These are phyloP conservation scores for Quercus phellos DNA, from an alignment of 331 rosid species.

Conservation along the genomic window DNA sequence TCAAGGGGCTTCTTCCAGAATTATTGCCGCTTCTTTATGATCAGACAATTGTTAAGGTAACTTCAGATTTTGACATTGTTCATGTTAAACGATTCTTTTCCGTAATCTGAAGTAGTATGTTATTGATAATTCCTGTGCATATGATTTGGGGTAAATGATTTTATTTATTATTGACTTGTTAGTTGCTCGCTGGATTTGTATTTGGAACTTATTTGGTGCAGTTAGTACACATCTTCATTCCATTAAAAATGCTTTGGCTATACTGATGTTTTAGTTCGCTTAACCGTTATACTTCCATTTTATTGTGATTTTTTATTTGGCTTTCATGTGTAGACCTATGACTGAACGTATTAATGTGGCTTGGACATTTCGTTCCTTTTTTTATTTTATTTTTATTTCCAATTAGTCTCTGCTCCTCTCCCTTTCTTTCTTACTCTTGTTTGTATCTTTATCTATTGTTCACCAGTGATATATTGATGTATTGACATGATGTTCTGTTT, in stretches of 20 bases:
- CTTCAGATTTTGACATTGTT: slow-evolving; percentile 7
- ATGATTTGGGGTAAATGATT: neutral
- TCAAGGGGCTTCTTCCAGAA: slow-evolving; percentile 94
- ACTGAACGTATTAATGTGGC: neutral
- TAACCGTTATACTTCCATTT: neutral
- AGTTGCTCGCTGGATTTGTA: neutral
- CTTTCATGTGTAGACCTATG: neutral
- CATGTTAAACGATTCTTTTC: neutral
- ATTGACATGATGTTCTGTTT: slow-evolving; percentile 18
- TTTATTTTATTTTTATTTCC: neutral
- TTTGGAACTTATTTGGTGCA: neutral
- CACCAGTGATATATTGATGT: neutral
- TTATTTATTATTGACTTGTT: neutral
- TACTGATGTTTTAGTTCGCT: neutral
- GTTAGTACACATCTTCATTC: neutral
- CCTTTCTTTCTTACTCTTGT: neutral
- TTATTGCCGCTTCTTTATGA: slow-evolving; percentile 98
- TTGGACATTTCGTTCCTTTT: neutral
- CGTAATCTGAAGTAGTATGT: neutral
- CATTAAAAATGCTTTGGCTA: neutral
- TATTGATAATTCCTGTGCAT: neutral
- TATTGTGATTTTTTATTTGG: neutral
- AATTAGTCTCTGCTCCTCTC: neutral
- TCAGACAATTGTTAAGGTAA: slow-evolving; percentile 95
- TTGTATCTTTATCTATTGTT: neutral